Evolutionary conservation across 805 yeast species (phyloP).

Genomic region (Candida piceae): DNA sequence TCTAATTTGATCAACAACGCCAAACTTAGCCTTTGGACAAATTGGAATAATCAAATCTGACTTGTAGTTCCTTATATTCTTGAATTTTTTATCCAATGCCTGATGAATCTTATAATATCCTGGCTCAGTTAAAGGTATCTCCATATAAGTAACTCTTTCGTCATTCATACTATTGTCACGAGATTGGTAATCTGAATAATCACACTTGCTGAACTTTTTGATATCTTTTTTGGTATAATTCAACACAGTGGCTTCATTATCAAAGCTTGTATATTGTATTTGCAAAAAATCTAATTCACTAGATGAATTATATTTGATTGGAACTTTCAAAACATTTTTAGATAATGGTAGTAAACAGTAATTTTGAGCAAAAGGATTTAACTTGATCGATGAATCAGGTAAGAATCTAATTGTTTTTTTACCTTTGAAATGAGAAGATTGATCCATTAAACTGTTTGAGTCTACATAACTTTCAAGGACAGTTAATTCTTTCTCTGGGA

Average conservation of each 20-base stretch:
- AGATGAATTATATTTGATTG: conserved; percentile 78
- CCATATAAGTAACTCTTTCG: conserved; percentile 50
- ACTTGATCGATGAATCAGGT: conserved; percentile 83
- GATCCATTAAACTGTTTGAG: conserved; percentile 35
- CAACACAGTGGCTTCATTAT: conserved; percentile 40
- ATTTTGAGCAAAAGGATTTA: conserved; percentile 68
- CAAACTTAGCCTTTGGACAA: conserved; percentile 73
- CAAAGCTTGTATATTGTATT: conserved; percentile 54
- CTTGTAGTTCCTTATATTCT: conserved; percentile 53
- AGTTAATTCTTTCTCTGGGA: conserved; percentile 29
- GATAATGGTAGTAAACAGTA: conserved; percentile 49
- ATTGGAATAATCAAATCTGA: conserved; percentile 61
- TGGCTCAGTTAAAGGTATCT: conserved; percentile 58
- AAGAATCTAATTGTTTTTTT: conserved; percentile 78
- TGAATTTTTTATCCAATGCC: conserved; percentile 56
- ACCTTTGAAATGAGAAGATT: conserved; percentile 72
- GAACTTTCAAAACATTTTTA: conserved; percentile 42
- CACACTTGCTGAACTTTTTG: conserved; percentile 28
- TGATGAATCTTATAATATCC: conserved; percentile 72
- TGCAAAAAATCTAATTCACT: conserved; percentile 64
- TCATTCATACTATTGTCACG: conserved; percentile 21
- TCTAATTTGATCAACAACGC: conserved; percentile 22
- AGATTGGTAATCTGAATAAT: conserved; percentile 19
- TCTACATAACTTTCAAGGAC: conserved; percentile 30
- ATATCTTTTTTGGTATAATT: conserved; percentile 59